Conservation (phyloP, 495 filamentous ascomycete genomes). For the Penicillium egyptiacum region DNA sequence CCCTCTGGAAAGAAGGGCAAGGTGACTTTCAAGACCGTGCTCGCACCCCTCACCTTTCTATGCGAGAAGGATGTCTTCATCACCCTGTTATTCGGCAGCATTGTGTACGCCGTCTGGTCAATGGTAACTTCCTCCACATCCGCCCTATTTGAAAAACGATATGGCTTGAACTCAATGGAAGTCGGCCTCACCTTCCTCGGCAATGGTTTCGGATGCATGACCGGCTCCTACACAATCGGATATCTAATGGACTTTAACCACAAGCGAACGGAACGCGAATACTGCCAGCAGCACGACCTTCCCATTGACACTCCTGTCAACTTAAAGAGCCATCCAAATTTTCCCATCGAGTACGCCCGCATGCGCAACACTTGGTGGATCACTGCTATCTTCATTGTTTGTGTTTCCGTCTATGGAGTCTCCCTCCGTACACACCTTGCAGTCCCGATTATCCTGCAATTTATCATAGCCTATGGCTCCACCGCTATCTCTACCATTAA, state of each 20-base stretch:
- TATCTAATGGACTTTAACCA: conserved; percentile 46
- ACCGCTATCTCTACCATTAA: conserved; percentile 56
- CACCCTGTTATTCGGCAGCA: conserved; percentile 46
- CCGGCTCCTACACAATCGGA: conserved; percentile 37
- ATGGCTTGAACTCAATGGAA: conserved; percentile 35
- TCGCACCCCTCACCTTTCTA: conserved; percentile 42
- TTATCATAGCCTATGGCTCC: conserved; percentile 47
- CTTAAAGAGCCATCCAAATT: conserved; percentile 44
- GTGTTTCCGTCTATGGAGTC: conserved; percentile 31
- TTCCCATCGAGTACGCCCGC: conserved; percentile 52
- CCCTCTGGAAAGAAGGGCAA: conserved; percentile 26
- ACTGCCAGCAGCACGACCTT: conserved; percentile 40
- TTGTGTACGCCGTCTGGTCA: conserved; percentile 51
- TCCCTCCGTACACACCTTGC: conserved; percentile 43
- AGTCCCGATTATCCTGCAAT: conserved; percentile 57
- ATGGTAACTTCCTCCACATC: conserved; percentile 53
- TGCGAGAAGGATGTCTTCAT: conserved; percentile 47
- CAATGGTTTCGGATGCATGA: conserved; percentile 44
- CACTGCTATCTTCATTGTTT: conserved; percentile 34
- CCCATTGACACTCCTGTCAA: conserved; percentile 41
- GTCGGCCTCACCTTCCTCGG: conserved; percentile 46
- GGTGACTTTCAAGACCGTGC: conserved; percentile 36
- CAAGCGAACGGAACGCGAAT: conserved; percentile 36
- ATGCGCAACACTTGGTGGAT: conserved; percentile 50
- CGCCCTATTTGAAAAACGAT: conserved; percentile 36